Conservation (phyloP, 139 green algal species). For the Astrephomene gubernaculifera region DNA sequence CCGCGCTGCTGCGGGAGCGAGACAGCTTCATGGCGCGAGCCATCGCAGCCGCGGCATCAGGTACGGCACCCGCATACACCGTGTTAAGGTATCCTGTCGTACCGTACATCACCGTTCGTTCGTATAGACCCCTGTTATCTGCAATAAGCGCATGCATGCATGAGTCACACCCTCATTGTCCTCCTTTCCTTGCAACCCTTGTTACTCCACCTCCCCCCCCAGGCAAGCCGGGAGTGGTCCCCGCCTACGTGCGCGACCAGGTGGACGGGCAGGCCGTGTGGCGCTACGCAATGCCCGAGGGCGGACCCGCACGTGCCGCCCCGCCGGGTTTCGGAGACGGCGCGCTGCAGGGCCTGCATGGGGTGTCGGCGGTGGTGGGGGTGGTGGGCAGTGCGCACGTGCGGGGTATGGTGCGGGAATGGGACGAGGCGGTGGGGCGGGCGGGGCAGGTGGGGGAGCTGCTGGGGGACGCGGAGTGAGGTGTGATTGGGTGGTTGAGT, state of each 20-base stretch:
- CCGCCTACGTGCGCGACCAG: slow-evolving; percentile 67
- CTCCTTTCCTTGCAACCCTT: no score
- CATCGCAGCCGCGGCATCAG: slow-evolving; percentile 66
- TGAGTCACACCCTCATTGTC: no score
- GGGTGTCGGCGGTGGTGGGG: slow-evolving; percentile 70
- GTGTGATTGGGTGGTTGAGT: no score
- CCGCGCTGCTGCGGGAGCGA: slow-evolving; percentile 79
- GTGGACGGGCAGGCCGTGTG: slow-evolving; percentile 62
- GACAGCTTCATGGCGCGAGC: slow-evolving; percentile 87
- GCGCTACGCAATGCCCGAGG: slow-evolving; percentile 77
- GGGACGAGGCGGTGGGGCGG: slow-evolving; percentile 56
- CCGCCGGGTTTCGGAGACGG: slow-evolving; percentile 76
- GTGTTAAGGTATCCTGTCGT: no score
- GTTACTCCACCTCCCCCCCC: not conserved
- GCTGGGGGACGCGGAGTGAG: slow-evolving; percentile 36
- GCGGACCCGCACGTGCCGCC: slow-evolving; percentile 39
- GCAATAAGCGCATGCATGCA: no score
- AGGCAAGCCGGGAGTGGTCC: slow-evolving; percentile 39
- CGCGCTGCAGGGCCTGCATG: slow-evolving; percentile 46
- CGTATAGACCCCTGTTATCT: no score
- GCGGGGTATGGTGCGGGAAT: slow-evolving; percentile 77
- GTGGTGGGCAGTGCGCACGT: slow-evolving; percentile 91
- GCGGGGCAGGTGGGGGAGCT: slow-evolving; percentile 39
- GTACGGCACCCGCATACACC: slow-evolving; percentile 24
- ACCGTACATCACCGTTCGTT: no score